Evolutionary conservation across 768 basidiomycete species (phyloP).

Genomic region (Hericium alpestre): DNA sequence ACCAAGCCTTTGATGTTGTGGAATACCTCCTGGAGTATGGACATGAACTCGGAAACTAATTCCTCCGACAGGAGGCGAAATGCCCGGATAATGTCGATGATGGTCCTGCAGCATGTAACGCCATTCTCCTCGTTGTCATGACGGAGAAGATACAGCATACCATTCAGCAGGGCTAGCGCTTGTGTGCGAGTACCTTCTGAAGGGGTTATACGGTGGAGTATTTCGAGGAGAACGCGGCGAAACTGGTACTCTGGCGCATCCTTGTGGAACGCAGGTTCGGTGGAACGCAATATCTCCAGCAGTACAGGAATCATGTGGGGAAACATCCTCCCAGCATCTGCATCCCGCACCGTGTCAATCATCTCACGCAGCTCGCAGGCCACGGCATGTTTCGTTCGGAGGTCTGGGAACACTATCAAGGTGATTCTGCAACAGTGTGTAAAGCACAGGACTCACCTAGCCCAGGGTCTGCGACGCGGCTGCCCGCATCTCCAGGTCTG

Average conservation of each 20-base stretch:
- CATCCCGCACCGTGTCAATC: constrained; percentile 69
- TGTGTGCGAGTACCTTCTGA: constrained; percentile 70
- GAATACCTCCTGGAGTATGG: constrained; percentile 71
- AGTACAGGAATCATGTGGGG: constrained; percentile 66
- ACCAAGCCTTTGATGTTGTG: constrained; percentile 65
- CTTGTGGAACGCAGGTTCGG: constrained; percentile 56
- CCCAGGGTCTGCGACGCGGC: constrained; percentile 68
- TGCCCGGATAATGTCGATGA: constrained; percentile 79
- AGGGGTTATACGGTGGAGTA: constrained; percentile 78
- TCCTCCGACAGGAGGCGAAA: constrained; percentile 67
- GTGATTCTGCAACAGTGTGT: background rate
- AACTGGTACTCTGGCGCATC: constrained; percentile 69
- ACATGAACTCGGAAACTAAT: constrained; percentile 66
- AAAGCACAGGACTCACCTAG: constrained; percentile 35
- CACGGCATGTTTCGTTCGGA: constrained; percentile 58
- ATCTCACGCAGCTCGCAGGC: constrained; percentile 73
- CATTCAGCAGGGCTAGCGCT: constrained; percentile 54
- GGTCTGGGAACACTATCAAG: constrained; percentile 32
- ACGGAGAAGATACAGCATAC: constrained; percentile 76
- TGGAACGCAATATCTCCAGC: constrained; percentile 59
- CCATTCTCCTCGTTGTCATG: constrained; percentile 97
- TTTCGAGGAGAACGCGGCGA: constrained; percentile 79
- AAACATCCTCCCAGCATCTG: constrained; percentile 59
- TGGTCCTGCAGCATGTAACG: constrained; percentile 76
- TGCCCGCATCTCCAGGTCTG: constrained; percentile 62